Conservation (phyloP, 2,329 filamentous ascomycete genomes). For the Diaporthe sp. region DNA sequence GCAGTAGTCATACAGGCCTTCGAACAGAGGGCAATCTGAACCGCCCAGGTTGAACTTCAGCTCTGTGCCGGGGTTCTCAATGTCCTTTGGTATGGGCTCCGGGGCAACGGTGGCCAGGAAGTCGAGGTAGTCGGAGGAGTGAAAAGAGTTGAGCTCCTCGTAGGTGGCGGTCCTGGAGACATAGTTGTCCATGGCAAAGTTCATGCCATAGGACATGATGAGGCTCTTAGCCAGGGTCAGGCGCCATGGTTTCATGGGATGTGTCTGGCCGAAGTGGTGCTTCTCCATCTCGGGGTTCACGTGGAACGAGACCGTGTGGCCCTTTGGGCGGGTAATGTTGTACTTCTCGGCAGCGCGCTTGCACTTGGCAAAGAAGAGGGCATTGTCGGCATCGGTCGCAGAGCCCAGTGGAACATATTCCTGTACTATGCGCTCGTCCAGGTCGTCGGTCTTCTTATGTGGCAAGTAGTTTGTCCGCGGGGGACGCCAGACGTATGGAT, state of each 20-base stretch:
- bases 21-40: constrained; percentile 96
- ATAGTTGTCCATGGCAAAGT: constrained; percentile 96
- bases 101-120: constrained; percentile 82
- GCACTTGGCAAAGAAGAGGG: constrained; percentile 66
- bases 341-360: constrained; percentile 67
- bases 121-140: constrained; percentile 89
- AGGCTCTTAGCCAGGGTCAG: constrained; percentile 95
- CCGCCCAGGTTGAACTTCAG: constrained; percentile 86
- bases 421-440: constrained; percentile 62
- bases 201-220: constrained; percentile 94
- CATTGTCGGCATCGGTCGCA: constrained; percentile 65
- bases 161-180: constrained; percentile 84
- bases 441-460: constrained; percentile 56
- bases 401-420: constrained; percentile 62
- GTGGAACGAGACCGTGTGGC: constrained; percentile 94
- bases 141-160: constrained; percentile 88
- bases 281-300: constrained; percentile 95
- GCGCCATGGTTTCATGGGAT: constrained; percentile 99
- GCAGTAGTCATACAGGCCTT: constrained; percentile 95
- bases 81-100: constrained; percentile 70
- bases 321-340: constrained; percentile 82
- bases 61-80: constrained; percentile 71
- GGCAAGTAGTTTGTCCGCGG: constrained; percentile 71
- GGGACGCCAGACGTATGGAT: constrained; percentile 62
- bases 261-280: constrained; percentile 95